These are phyloP conservation scores for Xylaria intraflava DNA, from an alignment of 495 filamentous ascomycete species.

Conservation along the genomic window DNA sequence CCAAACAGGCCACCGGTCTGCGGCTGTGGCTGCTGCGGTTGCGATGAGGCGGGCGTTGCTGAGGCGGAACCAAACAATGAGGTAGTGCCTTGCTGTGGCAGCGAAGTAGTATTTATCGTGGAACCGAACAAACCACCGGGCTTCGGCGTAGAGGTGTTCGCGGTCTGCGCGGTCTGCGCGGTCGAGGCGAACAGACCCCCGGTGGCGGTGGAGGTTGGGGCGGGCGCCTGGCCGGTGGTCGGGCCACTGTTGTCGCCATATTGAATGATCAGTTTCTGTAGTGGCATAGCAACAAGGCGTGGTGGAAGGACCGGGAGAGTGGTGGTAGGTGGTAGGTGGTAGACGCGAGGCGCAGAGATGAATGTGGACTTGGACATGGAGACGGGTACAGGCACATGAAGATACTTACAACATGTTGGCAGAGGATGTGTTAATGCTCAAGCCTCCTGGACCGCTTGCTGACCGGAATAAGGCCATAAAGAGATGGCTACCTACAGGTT, in stretches of 20 bases:
- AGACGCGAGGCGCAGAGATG: not conserved
- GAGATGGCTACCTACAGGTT: slow-evolving; percentile 18
- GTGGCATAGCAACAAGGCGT: slow-evolving; percentile 6
- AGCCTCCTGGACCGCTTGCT: slow-evolving; percentile 58
- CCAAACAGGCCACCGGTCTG: slow-evolving; percentile 16
- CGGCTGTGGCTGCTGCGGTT: slow-evolving; percentile 11
- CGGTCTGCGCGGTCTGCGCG: not conserved
- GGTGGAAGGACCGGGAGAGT: not conserved
- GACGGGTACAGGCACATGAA: not conserved
- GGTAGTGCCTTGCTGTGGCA: slow-evolving; percentile 23
- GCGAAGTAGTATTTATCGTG: slow-evolving; percentile 40
- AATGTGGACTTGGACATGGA: not conserved
- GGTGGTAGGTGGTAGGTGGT: not conserved
- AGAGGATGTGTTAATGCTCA: slow-evolving; percentile 73
- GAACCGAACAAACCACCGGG: slow-evolving; percentile 48
- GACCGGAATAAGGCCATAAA: slow-evolving; percentile 49
- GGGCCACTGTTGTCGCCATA: slow-evolving; percentile 26
- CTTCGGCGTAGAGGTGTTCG: slow-evolving; percentile 33
- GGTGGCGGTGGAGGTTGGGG: slow-evolving; percentile 6
- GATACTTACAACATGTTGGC: slow-evolving; percentile 58
- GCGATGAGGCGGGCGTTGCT: slow-evolving; percentile 18
- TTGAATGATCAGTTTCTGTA: slow-evolving; percentile 9
- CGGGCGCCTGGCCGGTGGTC: slow-evolving; percentile 34
- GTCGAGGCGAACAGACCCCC: slow-evolving; percentile 25
- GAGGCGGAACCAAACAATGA: slow-evolving; percentile 25